Conservation (phyloP, 2,329 filamentous ascomycete species). For the Coniochaeta sp. region DNA sequence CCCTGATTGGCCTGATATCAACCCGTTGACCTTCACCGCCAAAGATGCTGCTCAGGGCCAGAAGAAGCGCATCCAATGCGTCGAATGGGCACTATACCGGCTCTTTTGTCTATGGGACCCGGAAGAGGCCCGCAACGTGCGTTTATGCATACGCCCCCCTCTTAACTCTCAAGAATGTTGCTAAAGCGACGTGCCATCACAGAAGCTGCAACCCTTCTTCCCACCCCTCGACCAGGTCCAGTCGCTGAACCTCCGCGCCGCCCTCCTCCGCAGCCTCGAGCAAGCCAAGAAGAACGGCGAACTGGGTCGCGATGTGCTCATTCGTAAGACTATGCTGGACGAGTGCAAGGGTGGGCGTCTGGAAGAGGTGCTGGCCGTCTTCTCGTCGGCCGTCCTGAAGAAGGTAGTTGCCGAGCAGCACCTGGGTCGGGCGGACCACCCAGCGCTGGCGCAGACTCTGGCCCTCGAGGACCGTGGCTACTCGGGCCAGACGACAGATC, state of each 20-base stretch:
- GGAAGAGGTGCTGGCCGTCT: conserved; percentile 75
- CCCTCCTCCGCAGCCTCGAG: conserved; percentile 73
- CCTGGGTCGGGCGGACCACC: conserved; percentile 20
- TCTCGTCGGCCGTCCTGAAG: conserved; percentile 77
- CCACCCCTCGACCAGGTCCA: conserved; percentile 85
- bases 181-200: not conserved
- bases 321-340: conserved; percentile 93
- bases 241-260: conserved; percentile 81
- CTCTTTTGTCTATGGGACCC: conserved; percentile 81
- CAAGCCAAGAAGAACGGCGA: conserved; percentile 82
- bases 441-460: conserved; percentile 44
- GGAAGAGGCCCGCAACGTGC: conserved; percentile 65
- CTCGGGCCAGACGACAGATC: conserved; percentile 41
- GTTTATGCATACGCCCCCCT: not conserved
- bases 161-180: not conserved
- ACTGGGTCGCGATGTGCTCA: conserved; percentile 68
- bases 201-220: conserved; percentile 88
- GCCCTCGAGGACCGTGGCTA: conserved; percentile 54
- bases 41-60: conserved; percentile 63
- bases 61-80: conserved; percentile 72
- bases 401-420: conserved; percentile 45
- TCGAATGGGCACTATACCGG: conserved; percentile 88
- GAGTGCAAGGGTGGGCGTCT: conserved; percentile 90
- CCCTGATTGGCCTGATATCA: conserved; percentile 75
- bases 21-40: conserved; percentile 59